phyloP scores from a whole-genome alignment of 495 filamentous ascomycete species.

The Hamigera avellanea region DNA sequence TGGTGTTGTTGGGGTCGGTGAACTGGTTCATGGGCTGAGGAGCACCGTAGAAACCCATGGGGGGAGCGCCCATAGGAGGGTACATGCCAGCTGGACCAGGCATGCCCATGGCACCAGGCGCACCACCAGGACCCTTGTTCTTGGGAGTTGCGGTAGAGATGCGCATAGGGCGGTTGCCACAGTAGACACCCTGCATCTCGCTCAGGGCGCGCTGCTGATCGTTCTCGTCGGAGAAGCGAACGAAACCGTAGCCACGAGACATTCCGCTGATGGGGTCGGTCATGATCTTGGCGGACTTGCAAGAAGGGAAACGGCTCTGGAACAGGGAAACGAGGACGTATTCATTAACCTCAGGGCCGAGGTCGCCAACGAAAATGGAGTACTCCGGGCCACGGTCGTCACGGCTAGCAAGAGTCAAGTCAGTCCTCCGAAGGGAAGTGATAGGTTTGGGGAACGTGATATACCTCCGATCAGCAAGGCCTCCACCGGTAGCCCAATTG shows the following conservation, averaged over 20 bases:
- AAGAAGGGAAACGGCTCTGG: conserved; percentile 88
- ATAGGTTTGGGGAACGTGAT: conserved; percentile 13
- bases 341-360: conserved; percentile 97
- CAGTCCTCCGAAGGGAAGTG: neutral
- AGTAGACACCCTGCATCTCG: conserved; percentile 99
- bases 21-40: conserved; percentile 99
- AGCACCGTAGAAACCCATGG: conserved; percentile 70
- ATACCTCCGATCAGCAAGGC: conserved; percentile 84
- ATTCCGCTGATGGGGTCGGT: conserved; percentile 96
- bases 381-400: conserved; percentile 95
- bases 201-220: conserved; percentile 91
- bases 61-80: conserved; percentile 65
- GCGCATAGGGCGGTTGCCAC: conserved; percentile 96
- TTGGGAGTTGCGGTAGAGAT: conserved; percentile 97
- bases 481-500: conserved; percentile 97
- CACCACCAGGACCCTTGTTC: conserved; percentile 66
- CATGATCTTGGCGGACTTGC: conserved; percentile 99
- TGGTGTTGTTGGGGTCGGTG: conserved; percentile 99
- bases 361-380: conserved; percentile 95
- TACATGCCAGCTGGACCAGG: conserved; percentile 38
- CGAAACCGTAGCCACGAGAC: conserved; percentile 96
- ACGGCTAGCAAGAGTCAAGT: conserved; percentile 38
- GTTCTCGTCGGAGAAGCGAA: conserved; percentile 85
- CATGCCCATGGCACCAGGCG: conserved; percentile 45
- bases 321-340: conserved; percentile 95